Conservation (phyloP, 169 alveolate species). For the Plasmodium vivax region DNA sequence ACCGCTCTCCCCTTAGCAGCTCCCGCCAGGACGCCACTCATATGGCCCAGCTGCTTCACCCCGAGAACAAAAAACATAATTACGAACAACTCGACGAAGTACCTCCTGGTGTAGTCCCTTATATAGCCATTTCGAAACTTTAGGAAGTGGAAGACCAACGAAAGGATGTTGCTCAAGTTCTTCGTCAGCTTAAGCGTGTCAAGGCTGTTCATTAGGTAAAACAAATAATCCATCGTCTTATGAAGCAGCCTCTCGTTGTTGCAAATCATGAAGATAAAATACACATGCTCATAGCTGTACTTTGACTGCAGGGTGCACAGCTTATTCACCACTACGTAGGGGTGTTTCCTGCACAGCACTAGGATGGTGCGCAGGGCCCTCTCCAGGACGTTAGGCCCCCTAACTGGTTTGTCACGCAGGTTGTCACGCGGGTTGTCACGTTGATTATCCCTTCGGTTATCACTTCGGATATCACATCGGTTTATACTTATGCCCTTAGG, state of each 20-base stretch:
- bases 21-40: background rate
- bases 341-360: constrained; percentile 33
- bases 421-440: background rate
- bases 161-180: constrained; percentile 58
- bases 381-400: constrained; percentile 21
- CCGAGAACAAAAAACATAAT: constrained; percentile 61
- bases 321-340: constrained; percentile 35
- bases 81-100: constrained; percentile 46
- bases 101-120: constrained; percentile 12
- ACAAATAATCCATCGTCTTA: constrained; percentile 60
- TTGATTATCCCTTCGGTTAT: too few relatives aligned
- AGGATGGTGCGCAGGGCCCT: constrained; percentile 28
- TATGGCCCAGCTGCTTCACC: constrained; percentile 48
- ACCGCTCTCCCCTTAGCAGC: background rate
- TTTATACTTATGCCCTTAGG: too few relatives aligned
- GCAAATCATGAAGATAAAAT: constrained; percentile 70
- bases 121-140: constrained; percentile 43
- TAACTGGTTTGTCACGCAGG: too few relatives aligned
- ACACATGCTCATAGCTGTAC: constrained; percentile 64
- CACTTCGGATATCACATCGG: background rate
- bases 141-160: constrained; percentile 53
- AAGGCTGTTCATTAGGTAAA: constrained; percentile 32
- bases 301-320: constrained; percentile 47
- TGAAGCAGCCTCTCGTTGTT: constrained; percentile 39
- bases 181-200: constrained; percentile 12